Conservation (phyloP, 768 basidiomycete species). For the Phaeotremella fagi region DNA sequence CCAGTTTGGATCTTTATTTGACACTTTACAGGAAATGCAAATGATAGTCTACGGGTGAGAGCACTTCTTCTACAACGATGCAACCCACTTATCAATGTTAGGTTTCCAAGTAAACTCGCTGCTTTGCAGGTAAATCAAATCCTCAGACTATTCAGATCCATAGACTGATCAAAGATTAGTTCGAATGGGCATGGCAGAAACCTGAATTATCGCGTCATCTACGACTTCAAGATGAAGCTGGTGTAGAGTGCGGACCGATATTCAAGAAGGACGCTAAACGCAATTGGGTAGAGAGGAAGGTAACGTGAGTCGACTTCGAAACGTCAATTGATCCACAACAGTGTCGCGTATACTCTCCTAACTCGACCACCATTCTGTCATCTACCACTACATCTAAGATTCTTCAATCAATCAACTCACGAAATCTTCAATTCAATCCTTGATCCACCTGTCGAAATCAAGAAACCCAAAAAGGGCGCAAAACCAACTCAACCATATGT, state of each 20-base stretch:
- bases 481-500: not conserved
- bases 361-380: slow-evolving; percentile 62
- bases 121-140: slow-evolving; percentile 52
- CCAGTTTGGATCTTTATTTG: not conserved
- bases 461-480: slow-evolving; percentile 7
- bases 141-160: not conserved
- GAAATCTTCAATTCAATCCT: slow-evolving; percentile 54
- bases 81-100: not conserved
- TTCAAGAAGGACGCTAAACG: slow-evolving; percentile 39
- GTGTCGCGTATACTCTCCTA: slow-evolving; percentile 63
- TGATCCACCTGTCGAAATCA: not conserved
- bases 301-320: slow-evolving; percentile 26
- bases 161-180: no score
- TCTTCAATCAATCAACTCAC: slow-evolving; percentile 64
- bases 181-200: slow-evolving; percentile 82
- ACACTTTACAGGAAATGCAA: slow-evolving; percentile 56
- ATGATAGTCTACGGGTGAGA: slow-evolving; percentile 66
- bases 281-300: slow-evolving; percentile 39
- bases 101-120: slow-evolving; percentile 71
- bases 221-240: slow-evolving; percentile 32
- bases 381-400: slow-evolving; percentile 69
- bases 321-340: not conserved
- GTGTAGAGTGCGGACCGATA: slow-evolving; percentile 21
- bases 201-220: slow-evolving; percentile 66
- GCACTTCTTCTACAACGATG: not conserved